Percentiles rank a stretch among this genome's conserved stretches.
phyloP scores from a whole-genome alignment of 1,284 basidiomycete genomes.

The Cystobasidium slooffiae region DNA sequence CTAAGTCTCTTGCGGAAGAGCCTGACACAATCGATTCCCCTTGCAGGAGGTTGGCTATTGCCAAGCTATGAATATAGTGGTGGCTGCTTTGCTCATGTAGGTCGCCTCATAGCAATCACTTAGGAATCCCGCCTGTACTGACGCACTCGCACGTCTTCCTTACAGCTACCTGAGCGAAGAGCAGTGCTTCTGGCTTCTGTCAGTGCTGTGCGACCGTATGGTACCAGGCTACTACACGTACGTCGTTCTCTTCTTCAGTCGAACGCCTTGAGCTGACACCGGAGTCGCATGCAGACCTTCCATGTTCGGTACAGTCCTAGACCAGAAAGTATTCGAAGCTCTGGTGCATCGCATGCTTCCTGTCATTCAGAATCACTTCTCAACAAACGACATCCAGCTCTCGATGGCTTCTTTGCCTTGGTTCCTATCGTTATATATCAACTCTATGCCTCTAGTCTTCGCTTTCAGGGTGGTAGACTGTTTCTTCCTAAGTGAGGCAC shows the following conservation, averaged over 20 bases:
- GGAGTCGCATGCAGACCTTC: constrained; percentile 68
- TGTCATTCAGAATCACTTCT: constrained; percentile 93
- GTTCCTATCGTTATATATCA: constrained; percentile 90
- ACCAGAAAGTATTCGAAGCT: constrained; percentile 97
- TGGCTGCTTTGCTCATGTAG: constrained; percentile 84
- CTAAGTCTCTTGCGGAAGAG: too few relatives aligned
- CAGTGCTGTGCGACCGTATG: constrained; percentile 91
- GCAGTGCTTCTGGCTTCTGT: constrained; percentile 96
- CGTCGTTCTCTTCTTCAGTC: constrained; percentile 50
- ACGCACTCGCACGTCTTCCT: constrained; percentile 9
- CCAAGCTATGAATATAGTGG: constrained; percentile 60
- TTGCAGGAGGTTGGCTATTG: constrained; percentile 56
- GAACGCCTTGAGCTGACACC: not conserved
- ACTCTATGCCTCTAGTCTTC: constrained; percentile 99
- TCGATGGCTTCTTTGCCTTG: constrained; percentile 96
- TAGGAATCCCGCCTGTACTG: constrained; percentile 28
- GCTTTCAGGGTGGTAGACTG: constrained; percentile 99
- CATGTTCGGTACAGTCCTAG: constrained; percentile 97
- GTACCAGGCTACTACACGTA: constrained; percentile 97
- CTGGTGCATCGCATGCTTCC: constrained; percentile 78
- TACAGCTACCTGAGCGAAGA: constrained; percentile 96
- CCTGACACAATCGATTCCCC: not conserved
- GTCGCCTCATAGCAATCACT: constrained; percentile 49
- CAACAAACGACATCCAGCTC: constrained; percentile 88
- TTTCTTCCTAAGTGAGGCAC: constrained; percentile 88